Base-by-base conservation (phyloP, 176 grass and related monocot species). In the Aegilops tauschii region DNA sequence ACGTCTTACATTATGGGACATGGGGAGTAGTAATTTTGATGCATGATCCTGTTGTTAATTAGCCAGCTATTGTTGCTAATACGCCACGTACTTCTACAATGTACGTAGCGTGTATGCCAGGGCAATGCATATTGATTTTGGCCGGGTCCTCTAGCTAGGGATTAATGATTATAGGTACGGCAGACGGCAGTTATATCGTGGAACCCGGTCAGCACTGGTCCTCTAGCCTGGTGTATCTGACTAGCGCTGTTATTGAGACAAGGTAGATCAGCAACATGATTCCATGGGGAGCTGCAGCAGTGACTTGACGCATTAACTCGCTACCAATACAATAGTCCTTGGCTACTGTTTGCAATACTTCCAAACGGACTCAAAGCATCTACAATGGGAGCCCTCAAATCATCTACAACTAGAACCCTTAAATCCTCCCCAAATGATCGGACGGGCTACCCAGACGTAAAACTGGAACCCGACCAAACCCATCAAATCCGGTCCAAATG, bases 231-330 rank as follows among this genome's bases (percentile, higher is more conserved):
- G 54, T 3, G 6, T 79, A 56, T 42, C 63, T 35, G 42, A 69
- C 29, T 16, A 3, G 10, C 31, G 44, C 80, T 54, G 4, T 56
- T 71, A 71, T 36, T 72, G n/a, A 39, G 80, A 25, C 29, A 34
- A 37, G 29, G 21, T 35, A 69, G 31, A 69, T 23, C 6, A 27
- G 31, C 45, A 8, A 34, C 65, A 32, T 45, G 78, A 28, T 30
- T 79, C 37, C 65, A 56, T 39, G 81, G 81, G 80, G 49, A 72
- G 47, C 16, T 72, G 67, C 12, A 72, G 32, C 65, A 58, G 47
- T 54, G 67, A 82, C 80, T 82, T 30, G 5, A 69, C 20, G 65
- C 81, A 23, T 71, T 59, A 72, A 83, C 81, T 83, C 21, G 66
- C 31, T 59, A 59, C 32, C 65, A 7, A 69, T 32, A 28, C 37